Evolutionary conservation across 495 filamentous ascomycete species (phyloP).

Genomic region (Amphirosellinia nigrospora): DNA sequence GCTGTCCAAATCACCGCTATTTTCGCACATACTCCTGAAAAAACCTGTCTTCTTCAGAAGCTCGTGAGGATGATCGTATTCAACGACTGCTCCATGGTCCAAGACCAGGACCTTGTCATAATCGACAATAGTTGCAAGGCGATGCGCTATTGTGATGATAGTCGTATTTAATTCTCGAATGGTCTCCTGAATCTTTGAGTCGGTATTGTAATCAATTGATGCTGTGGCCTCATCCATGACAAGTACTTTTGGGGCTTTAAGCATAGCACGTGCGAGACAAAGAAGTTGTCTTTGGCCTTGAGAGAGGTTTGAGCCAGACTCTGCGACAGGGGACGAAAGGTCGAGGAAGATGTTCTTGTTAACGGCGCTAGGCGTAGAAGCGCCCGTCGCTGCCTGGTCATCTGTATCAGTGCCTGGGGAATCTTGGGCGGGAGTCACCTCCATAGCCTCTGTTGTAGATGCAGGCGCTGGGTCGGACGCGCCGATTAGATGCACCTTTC

Average conservation of each 20-base stretch:
- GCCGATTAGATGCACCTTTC: slow-evolving; percentile 88
- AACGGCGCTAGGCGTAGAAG: slow-evolving; percentile 46
- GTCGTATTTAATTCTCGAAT: slow-evolving; percentile 90
- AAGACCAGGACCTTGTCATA: slow-evolving; percentile 98
- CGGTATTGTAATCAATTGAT: slow-evolving; percentile 96
- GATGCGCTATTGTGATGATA: slow-evolving; percentile 97
- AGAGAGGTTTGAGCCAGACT: slow-evolving; percentile 94
- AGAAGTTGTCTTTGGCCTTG: slow-evolving; percentile 96
- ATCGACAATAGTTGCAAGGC: slow-evolving; percentile 93
- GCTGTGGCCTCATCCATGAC: slow-evolving; percentile 99
- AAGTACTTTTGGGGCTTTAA: slow-evolving; percentile 88
- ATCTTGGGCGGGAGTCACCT: slow-evolving; percentile 22
- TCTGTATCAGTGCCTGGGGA: slow-evolving; percentile 23
- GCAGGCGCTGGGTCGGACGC: slow-evolving; percentile 52
- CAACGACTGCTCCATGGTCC: slow-evolving; percentile 85
- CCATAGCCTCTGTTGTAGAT: slow-evolving; percentile 5
- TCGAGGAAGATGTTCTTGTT: slow-evolving; percentile 97
- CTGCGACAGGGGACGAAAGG: slow-evolving; percentile 81
- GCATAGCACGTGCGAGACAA: slow-evolving; percentile 90
- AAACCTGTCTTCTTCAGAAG: slow-evolving; percentile 70
- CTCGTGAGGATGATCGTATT: slow-evolving; percentile 87
- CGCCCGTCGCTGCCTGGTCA: slow-evolving; percentile 30
- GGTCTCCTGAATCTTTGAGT: slow-evolving; percentile 94
- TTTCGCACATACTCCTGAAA: slow-evolving; percentile 94
- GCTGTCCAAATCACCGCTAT: slow-evolving; percentile 81